Percentiles rank a stretch among this genome's conserved stretches.
phyloP scores from a whole-genome alignment of 2,329 filamentous ascomycete species.

The Colletotrichum noveboracense region DNA sequence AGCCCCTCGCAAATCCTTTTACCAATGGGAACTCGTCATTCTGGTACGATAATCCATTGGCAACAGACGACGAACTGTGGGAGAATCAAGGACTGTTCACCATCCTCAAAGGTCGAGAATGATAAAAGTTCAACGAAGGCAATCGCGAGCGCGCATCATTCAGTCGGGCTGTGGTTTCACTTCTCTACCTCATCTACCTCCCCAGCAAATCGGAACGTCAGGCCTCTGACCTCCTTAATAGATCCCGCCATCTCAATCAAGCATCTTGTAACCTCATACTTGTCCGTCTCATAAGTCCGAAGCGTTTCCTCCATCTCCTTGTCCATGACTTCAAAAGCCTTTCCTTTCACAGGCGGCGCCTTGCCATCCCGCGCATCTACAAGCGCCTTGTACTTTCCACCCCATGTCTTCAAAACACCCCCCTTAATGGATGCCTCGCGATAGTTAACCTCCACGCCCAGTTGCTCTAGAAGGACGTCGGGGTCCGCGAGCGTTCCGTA shows the following conservation, averaged over 20 bases:
- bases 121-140: no score
- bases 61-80: no score
- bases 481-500: not conserved
- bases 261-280: not conserved
- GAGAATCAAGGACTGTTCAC: no score
- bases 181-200: not conserved
- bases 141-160: no score
- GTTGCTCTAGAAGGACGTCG: not conserved
- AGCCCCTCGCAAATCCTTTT: no score
- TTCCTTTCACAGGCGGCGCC: not conserved
- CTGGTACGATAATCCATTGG: no score
- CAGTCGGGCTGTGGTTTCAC: no score
- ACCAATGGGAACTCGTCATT: no score
- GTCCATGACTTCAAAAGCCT: rapidly evolving
- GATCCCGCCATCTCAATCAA: not conserved
- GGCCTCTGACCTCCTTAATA: not conserved
- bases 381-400: not conserved
- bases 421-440: not conserved
- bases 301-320: not conserved
- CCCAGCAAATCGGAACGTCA: not conserved
- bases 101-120: no score
- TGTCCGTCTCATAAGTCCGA: not conserved
- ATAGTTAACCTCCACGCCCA: not conserved
- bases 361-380: not conserved
- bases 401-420: not conserved